A percentile compares a stretch with the other conserved stretches of the same genome.
Conservation (phyloP, 306 rosid species). For the Corylus heterophylla region DNA sequence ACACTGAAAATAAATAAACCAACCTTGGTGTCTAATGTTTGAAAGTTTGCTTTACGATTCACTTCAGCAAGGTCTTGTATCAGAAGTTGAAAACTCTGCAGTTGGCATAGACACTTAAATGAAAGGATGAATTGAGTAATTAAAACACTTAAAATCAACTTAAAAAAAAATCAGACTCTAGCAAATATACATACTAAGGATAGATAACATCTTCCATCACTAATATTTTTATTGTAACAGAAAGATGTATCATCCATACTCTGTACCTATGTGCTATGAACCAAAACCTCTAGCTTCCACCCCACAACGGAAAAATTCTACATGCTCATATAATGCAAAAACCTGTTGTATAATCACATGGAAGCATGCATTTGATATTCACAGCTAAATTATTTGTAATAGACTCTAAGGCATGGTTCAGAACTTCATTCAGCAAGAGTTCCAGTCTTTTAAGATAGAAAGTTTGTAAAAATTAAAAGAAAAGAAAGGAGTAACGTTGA, state of each 20-base stretch:
- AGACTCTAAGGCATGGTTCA: background rate
- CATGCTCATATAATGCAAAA: background rate
- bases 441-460: background rate
- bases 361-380: background rate
- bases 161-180: background rate
- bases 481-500: background rate
- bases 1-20: slow-evolving; percentile 22
- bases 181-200: background rate
- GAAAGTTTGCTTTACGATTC: slow-evolving; percentile 41
- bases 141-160: background rate
- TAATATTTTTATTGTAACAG: background rate
- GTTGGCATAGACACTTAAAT: slow-evolving; percentile 10
- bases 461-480: background rate
- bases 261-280: background rate
- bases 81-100: slow-evolving; percentile 63
- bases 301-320: background rate
- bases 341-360: background rate
- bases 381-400: background rate
- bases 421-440: background rate
- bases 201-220: background rate
- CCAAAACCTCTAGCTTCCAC: background rate
- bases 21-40: slow-evolving; percentile 53
- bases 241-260: slow-evolving; percentile 2
- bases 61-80: slow-evolving; percentile 59
- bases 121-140: slow-evolving; percentile 6